A percentile compares a stretch with the other conserved stretches of the same genome.
Conservation (phyloP, 2,329 filamentous ascomycete genomes). For the Beauveria australis region DNA sequence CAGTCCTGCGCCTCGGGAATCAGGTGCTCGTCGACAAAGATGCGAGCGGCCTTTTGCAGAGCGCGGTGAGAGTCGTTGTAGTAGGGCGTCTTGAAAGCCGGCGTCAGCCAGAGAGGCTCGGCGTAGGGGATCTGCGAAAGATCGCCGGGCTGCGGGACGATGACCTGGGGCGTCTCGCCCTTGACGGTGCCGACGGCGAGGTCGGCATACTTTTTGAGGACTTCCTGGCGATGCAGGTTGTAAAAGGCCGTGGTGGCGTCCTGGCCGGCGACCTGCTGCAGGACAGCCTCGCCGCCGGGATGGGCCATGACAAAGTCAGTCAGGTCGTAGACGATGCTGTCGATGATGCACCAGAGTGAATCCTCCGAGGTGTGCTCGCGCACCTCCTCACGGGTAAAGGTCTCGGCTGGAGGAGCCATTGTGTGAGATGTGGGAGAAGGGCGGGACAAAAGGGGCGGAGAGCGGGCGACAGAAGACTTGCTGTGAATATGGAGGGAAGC, state of each 20-base stretch:
- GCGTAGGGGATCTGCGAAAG: constrained; percentile 73
- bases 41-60: constrained; percentile 60
- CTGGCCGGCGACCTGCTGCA: constrained; percentile 70
- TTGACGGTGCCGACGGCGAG: constrained; percentile 68
- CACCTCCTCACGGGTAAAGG: constrained; percentile 56
- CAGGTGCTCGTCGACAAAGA: constrained; percentile 65
- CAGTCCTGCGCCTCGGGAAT: constrained; percentile 68
- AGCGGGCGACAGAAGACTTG: not conserved
- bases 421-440: constrained; percentile 8
- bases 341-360: constrained; percentile 75
- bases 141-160: constrained; percentile 61
- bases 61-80: constrained; percentile 66
- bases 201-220: constrained; percentile 69
- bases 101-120: constrained; percentile 75
- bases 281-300: constrained; percentile 71
- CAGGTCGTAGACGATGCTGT: constrained; percentile 80
- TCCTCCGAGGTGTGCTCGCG: constrained; percentile 69
- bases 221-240: constrained; percentile 85
- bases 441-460: not conserved
- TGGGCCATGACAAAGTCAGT: constrained; percentile 80
- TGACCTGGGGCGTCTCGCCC: constrained; percentile 66
- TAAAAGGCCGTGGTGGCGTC: constrained; percentile 82
- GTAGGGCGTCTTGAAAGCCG: constrained; percentile 70
- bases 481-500: not conserved
- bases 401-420: constrained; percentile 36